Base-by-base conservation (phyloP, 768 basidiomycete species). In the Termitomyces sp. region DNA sequence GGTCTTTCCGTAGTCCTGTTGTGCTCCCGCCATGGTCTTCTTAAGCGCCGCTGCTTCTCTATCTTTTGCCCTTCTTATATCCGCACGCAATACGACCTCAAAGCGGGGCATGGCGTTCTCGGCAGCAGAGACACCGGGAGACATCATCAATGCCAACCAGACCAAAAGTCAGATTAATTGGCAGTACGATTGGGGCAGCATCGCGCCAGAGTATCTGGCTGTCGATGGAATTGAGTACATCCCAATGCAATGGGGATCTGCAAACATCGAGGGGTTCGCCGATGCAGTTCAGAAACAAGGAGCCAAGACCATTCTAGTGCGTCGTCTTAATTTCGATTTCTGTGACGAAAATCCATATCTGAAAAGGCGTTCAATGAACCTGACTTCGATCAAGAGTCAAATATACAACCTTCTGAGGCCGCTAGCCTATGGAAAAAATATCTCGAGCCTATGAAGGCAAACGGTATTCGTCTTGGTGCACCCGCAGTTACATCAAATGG, bases 401-500 rank as follows among this genome's bases (percentile, higher is more conserved):
- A 82, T 50, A 77, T 82, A 46, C 66, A 72, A 33, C 74, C 80
- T 6, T 68, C 67, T 10, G 71, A 74, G 23, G 81, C 80, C 46
- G 80, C 82, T 1, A 69, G 75, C n/a, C 68, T 84, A 9, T 88
- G 87, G 87, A 79, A 75, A 68, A 73, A 79, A 61, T 77, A 80
- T 60, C 71, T 87, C 30, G 75, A 87, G 60, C 86, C 86, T 0
- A 67, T 87, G 53, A 82, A 80, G 61, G 68, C 71, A 5, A 56
- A 66, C 26, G 83, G 82, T 5, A 67, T 86, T 36, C 75, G 75
- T 10, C 72, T 87, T 6, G 86, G 85, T 32, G 82, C 77, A 18
- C 86, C 86, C 2, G 85, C 85, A 9, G 77, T 83, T 38, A 82
- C 83, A 9, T 80, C 77, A 30, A 74, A 75, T 5, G 86, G 86